Percentiles rank a stretch among this genome's conserved stretches.
Conservation (phyloP, 2,329 filamentous ascomycete genomes). For the Fusarium compactum region DNA sequence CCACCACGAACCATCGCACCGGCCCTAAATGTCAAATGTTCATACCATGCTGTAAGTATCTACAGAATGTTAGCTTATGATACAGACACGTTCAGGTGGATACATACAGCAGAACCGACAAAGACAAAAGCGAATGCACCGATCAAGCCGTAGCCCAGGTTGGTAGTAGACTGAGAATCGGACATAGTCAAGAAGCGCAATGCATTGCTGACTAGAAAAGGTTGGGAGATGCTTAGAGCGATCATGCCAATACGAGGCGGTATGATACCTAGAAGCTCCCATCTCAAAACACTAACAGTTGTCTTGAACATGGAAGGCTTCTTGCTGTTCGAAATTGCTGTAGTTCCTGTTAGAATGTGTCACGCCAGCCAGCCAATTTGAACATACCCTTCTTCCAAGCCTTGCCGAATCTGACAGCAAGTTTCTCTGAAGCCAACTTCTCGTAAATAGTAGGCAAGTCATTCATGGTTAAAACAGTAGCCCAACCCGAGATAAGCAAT, state of each 20-base stretch:
- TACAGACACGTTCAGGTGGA: fast-evolving
- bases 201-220: conserved; percentile 48
- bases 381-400: conserved; percentile 44
- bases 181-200: conserved; percentile 47
- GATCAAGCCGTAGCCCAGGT: conserved; percentile 50
- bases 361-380: too few species aligned
- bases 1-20: conserved; percentile 49
- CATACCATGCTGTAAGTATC: conserved; percentile 50
- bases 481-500: conserved; percentile 62
- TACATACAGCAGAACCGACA: conserved; percentile 47
- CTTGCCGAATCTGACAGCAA: conserved; percentile 40
- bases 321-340: conserved; percentile 30
- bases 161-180: conserved; percentile 40
- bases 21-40: conserved; percentile 49
- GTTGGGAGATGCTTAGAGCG: conserved; percentile 49
- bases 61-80: not conserved
- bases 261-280: conserved; percentile 49
- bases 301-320: conserved; percentile 47
- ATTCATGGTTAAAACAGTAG: conserved; percentile 48
- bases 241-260: conserved; percentile 47
- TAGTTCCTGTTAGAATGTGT: conserved; percentile 6
- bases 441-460: conserved; percentile 50
- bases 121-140: conserved; percentile 51
- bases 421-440: conserved; percentile 47
- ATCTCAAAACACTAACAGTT: conserved; percentile 44